Conservation (phyloP, 805 yeast species). For the Suhomyces faveliae region DNA sequence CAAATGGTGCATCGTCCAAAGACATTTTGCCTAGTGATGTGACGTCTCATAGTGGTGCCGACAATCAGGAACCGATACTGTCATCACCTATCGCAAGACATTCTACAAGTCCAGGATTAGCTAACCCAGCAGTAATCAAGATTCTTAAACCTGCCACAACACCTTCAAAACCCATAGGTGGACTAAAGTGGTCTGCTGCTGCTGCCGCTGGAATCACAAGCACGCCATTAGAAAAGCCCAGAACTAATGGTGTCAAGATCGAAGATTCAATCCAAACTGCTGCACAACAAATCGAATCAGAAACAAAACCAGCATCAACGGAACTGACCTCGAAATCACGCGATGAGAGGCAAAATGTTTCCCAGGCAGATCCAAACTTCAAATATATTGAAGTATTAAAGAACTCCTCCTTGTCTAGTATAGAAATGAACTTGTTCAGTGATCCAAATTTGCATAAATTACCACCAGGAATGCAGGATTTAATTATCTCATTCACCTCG, state of each 20-base stretch:
- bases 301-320: background rate
- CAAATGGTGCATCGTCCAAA: constrained; percentile 1
- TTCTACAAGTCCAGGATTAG: constrained; percentile 24
- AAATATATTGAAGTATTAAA: constrained; percentile 27
- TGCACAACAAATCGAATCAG: background rate
- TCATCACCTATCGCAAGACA: constrained; percentile 12
- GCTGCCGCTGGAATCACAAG: constrained; percentile 42
- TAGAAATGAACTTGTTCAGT: constrained; percentile 34
- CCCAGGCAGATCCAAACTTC: background rate
- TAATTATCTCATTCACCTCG: constrained; percentile 38
- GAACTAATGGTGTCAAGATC: background rate
- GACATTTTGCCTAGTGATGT: constrained; percentile 3
- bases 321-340: background rate
- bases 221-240: background rate
- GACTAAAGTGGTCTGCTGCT: constrained; percentile 56
- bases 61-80: background rate
- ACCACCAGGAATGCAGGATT: constrained; percentile 45
- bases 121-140: constrained; percentile 41
- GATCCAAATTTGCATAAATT: constrained; percentile 32
- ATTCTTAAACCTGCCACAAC: constrained; percentile 54
- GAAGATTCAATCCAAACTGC: background rate
- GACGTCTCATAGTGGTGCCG: background rate
- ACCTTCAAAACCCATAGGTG: constrained; percentile 53
- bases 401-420: constrained; percentile 28
- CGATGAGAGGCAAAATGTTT: background rate